phyloP scores from a whole-genome alignment of 441 rosid genomes.

The Biscutella laevigata region DNA sequence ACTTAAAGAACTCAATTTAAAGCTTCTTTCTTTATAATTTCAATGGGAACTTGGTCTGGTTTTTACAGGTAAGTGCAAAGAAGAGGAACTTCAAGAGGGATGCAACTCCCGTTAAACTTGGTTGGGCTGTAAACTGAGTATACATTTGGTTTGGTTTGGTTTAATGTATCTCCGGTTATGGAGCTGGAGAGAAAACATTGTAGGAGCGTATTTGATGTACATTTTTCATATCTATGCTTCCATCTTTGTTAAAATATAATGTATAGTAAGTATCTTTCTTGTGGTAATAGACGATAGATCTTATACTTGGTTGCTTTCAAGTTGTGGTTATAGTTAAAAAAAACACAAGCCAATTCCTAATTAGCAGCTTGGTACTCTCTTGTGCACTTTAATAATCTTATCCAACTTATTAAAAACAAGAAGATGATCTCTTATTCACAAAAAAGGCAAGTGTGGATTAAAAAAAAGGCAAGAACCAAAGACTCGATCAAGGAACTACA shows the following conservation, averaged over 20 bases:
- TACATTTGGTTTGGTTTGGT: constrained; percentile 18
- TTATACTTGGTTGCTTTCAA: constrained; percentile 5
- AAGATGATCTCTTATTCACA: too few relatives aligned
- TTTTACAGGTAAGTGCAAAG: constrained; percentile 16
- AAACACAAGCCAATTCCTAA: background rate
- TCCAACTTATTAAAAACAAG: too few relatives aligned
- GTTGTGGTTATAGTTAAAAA: constrained; percentile 10
- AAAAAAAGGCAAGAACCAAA: background rate
- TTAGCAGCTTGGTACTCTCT: too few relatives aligned
- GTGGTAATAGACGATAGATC: constrained; percentile 22
- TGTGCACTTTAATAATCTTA: too few relatives aligned
- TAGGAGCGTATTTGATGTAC: constrained; percentile 25
- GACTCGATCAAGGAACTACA: constrained; percentile 22
- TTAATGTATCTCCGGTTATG: constrained; percentile 22
- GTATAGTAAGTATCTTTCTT: constrained; percentile 23
- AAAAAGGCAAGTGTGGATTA: background rate
- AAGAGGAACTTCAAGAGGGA: constrained; percentile 4
- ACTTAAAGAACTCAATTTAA: background rate
- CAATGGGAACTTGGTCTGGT: background rate
- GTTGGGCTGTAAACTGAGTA: constrained; percentile 19
- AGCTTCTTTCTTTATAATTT: background rate
- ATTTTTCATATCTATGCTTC: constrained; percentile 20
- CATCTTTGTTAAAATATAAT: constrained; percentile 16
- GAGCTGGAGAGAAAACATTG: constrained; percentile 13
- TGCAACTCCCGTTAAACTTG: constrained; percentile 14